These are phyloP conservation scores for Mycena polygramma DNA, from an alignment of 768 basidiomycete genomes.

Conservation along the genomic window DNA sequence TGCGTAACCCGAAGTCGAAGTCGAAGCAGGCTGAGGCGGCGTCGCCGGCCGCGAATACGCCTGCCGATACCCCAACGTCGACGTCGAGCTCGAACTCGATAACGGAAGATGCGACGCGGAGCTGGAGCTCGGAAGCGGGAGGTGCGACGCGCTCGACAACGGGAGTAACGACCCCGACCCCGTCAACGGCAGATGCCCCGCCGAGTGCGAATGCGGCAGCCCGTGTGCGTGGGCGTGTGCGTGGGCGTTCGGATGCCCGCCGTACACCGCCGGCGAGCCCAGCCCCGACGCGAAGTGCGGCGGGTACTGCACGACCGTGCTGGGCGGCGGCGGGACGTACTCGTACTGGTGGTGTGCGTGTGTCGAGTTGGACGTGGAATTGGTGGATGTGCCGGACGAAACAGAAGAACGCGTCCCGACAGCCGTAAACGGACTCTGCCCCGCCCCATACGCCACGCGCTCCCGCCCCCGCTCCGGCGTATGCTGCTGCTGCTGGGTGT, in stretches of 20 bases:
- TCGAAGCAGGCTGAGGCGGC: neutral
- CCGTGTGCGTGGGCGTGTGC: neutral
- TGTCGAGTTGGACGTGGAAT: neutral
- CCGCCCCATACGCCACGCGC: neutral
- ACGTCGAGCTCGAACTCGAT: neutral
- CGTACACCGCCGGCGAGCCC: too few species aligned
- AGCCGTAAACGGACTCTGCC: neutral
- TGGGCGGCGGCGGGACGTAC: constrained; percentile 36
- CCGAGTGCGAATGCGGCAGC: too few species aligned
- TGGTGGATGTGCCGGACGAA: too few species aligned
- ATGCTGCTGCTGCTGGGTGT: neutral
- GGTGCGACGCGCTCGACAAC: neutral
- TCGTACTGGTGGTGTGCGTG: neutral
- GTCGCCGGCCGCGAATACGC: neutral
- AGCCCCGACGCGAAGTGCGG: neutral
- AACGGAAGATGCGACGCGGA: neutral
- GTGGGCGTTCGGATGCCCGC: neutral
- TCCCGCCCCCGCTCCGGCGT: neutral
- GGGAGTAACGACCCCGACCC: too few species aligned
- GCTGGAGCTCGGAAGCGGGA: neutral
- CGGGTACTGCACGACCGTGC: constrained; percentile 36
- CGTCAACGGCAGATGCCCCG: too few species aligned
- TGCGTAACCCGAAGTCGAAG: neutral
- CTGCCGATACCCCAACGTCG: neutral
- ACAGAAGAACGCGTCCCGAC: neutral